phyloP scores from a whole-genome alignment of 2,329 filamentous ascomycete genomes.

The Verticillium tricorpus region DNA sequence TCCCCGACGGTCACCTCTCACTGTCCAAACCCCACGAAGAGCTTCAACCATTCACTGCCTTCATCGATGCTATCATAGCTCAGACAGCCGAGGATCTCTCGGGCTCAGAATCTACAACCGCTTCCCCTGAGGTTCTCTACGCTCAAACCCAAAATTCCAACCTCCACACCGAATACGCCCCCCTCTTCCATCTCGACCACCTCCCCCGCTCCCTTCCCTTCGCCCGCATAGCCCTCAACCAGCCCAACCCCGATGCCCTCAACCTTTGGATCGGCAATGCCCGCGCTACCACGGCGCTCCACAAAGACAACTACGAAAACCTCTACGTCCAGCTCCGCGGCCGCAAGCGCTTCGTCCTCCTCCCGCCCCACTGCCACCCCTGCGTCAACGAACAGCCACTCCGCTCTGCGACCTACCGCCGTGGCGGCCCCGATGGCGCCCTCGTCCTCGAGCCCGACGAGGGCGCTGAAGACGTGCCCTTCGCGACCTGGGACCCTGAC shows the following conservation, averaged over 20 bases:
- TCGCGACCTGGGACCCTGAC: conserved; percentile 74
- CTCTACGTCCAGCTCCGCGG: conserved; percentile 75
- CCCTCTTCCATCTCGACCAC: conserved; percentile 49
- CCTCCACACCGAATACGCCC: conserved; percentile 65
- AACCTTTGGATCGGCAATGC: conserved; percentile 82
- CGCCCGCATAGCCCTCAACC: conserved; percentile 62
- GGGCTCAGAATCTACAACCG: conserved; percentile 10
- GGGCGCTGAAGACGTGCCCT: conserved; percentile 50
- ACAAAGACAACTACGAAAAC: conserved; percentile 84
- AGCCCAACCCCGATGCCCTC: conserved; percentile 64
- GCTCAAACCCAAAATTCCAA: conserved; percentile 84
- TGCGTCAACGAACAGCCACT: conserved; percentile 63
- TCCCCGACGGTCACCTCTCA: conserved; percentile 30
- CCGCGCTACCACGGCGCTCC: conserved; percentile 63
- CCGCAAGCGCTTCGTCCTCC: conserved; percentile 67
- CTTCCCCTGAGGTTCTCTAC: conserved; percentile 54
- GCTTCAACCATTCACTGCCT: conserved; percentile 54
- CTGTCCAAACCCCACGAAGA: conserved; percentile 73
- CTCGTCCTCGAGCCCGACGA: conserved; percentile 24
- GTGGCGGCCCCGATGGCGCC: conserved; percentile 23
- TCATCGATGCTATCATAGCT: conserved; percentile 55
- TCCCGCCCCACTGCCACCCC: conserved; percentile 66
- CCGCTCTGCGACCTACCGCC: conserved; percentile 52
- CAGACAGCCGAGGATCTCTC: conserved; percentile 36
- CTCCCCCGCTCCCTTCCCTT: conserved; percentile 64